Evolutionary conservation across 495 filamentous ascomycete genomes (phyloP).

Genomic region (Aspergillus carlsbadensis): DNA sequence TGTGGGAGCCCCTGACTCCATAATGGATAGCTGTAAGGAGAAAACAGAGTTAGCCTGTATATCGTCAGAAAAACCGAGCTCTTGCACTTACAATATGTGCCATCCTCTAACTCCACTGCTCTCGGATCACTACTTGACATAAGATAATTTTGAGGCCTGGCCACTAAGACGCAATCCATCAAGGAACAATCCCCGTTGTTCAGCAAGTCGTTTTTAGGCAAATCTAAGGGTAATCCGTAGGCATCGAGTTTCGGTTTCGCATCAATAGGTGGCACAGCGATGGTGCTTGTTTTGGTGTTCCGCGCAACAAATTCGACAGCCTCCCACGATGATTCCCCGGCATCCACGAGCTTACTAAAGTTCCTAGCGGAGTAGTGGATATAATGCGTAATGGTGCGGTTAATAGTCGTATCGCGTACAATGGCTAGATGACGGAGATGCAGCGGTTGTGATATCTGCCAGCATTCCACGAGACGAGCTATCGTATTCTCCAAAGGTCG

Average conservation of each 20-base stretch:
- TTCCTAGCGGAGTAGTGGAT: constrained; percentile 56
- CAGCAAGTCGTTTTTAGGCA: constrained; percentile 29
- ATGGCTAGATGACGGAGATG: constrained; percentile 63
- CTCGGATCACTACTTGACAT: constrained; percentile 35
- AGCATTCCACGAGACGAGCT: constrained; percentile 55
- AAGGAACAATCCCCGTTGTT: constrained; percentile 48
- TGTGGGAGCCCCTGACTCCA: background rate
- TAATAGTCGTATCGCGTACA: constrained; percentile 58
- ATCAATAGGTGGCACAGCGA: constrained; percentile 34
- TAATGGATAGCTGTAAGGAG: constrained; percentile 8
- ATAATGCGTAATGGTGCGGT: constrained; percentile 53
- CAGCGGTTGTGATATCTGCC: constrained; percentile 60
- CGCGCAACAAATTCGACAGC: constrained; percentile 51
- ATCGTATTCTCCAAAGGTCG: constrained; percentile 58
- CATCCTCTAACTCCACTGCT: constrained; percentile 26
- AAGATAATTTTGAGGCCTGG: constrained; percentile 32
- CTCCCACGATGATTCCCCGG: constrained; percentile 55
- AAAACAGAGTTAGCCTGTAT: background rate
- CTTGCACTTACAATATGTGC: constrained; percentile 27
- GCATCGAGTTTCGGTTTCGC: constrained; percentile 45
- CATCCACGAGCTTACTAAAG: constrained; percentile 57
- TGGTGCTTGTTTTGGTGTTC: constrained; percentile 29
- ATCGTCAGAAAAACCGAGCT: too few species aligned
- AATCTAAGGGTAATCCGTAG: constrained; percentile 49
- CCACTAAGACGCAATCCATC: constrained; percentile 37